phyloP scores from a whole-genome alignment of 495 filamentous ascomycete species.

The Neurospora terricola region DNA sequence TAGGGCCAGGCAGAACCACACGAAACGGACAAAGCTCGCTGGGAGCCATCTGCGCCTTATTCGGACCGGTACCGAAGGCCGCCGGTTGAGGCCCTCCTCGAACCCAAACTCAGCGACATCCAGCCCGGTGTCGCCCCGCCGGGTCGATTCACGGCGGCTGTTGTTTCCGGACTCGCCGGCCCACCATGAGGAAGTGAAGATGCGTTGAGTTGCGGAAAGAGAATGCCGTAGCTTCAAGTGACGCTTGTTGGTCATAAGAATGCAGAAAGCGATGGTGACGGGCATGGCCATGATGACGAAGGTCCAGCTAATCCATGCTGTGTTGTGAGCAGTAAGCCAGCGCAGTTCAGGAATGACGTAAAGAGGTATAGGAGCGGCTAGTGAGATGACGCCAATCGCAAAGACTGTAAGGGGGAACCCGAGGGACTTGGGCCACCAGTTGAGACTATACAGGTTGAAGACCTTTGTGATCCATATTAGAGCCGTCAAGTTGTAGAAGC shows the following conservation, averaged over 20 bases:
- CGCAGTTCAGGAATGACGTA: conserved; percentile 40
- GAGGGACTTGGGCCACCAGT: conserved; percentile 52
- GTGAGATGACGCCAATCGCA: conserved; percentile 42
- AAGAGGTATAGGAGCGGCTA: conserved; percentile 45
- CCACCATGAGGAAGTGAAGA: conserved; percentile 54
- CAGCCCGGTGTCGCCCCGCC: conserved; percentile 18
- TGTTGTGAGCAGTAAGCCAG: conserved; percentile 45
- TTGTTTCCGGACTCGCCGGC: conserved; percentile 38
- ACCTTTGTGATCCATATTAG: conserved; percentile 59
- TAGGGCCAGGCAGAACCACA: conserved; percentile 58
- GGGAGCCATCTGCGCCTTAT: conserved; percentile 42
- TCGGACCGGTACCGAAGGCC: conserved; percentile 20
- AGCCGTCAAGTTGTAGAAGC: conserved; percentile 52
- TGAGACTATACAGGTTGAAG: conserved; percentile 56
- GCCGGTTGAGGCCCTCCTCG: conserved; percentile 10
- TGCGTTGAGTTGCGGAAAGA: conserved; percentile 51
- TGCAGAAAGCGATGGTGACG: conserved; percentile 47
- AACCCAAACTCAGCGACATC: conserved; percentile 14
- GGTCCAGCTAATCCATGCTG: conserved; percentile 53
- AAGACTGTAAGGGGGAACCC: conserved; percentile 50
- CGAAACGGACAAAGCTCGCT: conserved; percentile 51
- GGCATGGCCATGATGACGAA: conserved; percentile 57
- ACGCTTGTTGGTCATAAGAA: conserved; percentile 48
- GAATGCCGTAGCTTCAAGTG: conserved; percentile 44
- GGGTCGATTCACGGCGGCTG: conserved; percentile 22